A percentile compares a stretch with the other conserved stretches of the same genome.
These are phyloP conservation scores for Paecilomyces formosus DNA, from an alignment of 2,329 filamentous ascomycete genomes.

Conservation along the genomic window DNA sequence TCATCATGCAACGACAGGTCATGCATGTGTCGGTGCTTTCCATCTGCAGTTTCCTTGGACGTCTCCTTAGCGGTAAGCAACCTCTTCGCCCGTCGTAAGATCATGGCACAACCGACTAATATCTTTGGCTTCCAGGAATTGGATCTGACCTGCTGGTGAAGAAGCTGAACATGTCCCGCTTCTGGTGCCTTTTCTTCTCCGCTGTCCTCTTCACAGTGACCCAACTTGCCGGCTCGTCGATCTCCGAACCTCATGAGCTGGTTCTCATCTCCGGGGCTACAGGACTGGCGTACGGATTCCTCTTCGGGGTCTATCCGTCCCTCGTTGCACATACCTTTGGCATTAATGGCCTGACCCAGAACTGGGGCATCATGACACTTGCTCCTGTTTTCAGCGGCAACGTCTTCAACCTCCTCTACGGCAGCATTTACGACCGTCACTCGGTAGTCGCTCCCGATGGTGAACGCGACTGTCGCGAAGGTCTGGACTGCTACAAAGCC, in stretches of 20 bases:
- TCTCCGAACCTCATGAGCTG: conserved; percentile 70
- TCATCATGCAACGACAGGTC: conserved; percentile 74
- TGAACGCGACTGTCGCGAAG: conserved; percentile 67
- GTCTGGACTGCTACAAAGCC: conserved; percentile 68
- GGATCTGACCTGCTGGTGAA: conserved; percentile 88
- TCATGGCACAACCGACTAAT: conserved; percentile 10
- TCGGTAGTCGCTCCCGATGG: conserved; percentile 61
- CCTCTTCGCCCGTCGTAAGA: not conserved
- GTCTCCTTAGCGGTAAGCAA: conserved; percentile 63
- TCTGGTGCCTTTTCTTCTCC: conserved; percentile 83
- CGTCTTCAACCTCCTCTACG: conserved; percentile 88
- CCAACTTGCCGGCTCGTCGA: conserved; percentile 66
- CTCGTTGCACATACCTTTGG: conserved; percentile 87
- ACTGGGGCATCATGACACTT: conserved; percentile 93
- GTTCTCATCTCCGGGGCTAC: conserved; percentile 74
- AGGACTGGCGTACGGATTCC: conserved; percentile 82
- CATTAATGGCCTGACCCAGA: conserved; percentile 79
- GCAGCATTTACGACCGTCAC: conserved; percentile 72
- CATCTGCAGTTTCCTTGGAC: conserved; percentile 74
- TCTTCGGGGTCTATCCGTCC: conserved; percentile 91
- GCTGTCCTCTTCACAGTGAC: conserved; percentile 70
- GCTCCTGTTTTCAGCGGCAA: conserved; percentile 83
- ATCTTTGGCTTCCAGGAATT: conserved; percentile 50
- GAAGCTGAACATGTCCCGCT: conserved; percentile 67
- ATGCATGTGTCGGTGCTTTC: conserved; percentile 95